Evolutionary conservation across 2,329 filamentous ascomycete species (phyloP).

Genomic region (Cercospora citrullina): DNA sequence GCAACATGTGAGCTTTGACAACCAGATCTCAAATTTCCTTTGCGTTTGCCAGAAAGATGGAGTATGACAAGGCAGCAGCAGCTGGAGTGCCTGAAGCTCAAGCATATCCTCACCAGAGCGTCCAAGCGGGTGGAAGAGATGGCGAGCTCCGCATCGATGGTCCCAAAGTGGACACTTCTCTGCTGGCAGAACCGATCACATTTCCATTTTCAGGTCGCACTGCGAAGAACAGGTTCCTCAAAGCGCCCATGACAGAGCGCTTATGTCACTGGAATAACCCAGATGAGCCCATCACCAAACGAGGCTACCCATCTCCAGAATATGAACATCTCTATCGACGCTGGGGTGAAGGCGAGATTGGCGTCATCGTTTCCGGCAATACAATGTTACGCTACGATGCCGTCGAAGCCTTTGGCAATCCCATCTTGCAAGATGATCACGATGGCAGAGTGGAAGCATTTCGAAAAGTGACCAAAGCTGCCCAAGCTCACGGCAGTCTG

Average conservation of each 20-base stretch:
- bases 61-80: slow-evolving; percentile 30
- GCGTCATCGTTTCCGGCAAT: slow-evolving; percentile 37
- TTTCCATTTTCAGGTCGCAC: slow-evolving; percentile 35
- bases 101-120: slow-evolving; percentile 28
- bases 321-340: slow-evolving; percentile 32
- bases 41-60: slow-evolving; percentile 23
- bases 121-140: slow-evolving; percentile 17
- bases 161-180: slow-evolving; percentile 26
- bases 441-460: slow-evolving; percentile 33
- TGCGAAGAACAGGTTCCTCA: slow-evolving; percentile 36
- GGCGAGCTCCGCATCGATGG: slow-evolving; percentile 31
- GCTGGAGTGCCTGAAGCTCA: slow-evolving; percentile 25
- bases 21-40: not conserved
- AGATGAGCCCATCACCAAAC: slow-evolving; percentile 27
- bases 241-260: slow-evolving; percentile 38
- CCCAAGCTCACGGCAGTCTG: slow-evolving; percentile 32
- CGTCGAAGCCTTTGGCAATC: slow-evolving; percentile 37
- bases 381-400: slow-evolving; percentile 36
- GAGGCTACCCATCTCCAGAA: slow-evolving; percentile 34
- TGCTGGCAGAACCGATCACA: slow-evolving; percentile 30
- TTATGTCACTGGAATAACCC: slow-evolving; percentile 34
- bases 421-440: slow-evolving; percentile 34
- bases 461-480: slow-evolving; percentile 25
- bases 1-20: not conserved
- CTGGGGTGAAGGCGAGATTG: slow-evolving; percentile 37